Conservation (phyloP, 495 filamentous ascomycete species). For the Neurospora intermedia region DNA sequence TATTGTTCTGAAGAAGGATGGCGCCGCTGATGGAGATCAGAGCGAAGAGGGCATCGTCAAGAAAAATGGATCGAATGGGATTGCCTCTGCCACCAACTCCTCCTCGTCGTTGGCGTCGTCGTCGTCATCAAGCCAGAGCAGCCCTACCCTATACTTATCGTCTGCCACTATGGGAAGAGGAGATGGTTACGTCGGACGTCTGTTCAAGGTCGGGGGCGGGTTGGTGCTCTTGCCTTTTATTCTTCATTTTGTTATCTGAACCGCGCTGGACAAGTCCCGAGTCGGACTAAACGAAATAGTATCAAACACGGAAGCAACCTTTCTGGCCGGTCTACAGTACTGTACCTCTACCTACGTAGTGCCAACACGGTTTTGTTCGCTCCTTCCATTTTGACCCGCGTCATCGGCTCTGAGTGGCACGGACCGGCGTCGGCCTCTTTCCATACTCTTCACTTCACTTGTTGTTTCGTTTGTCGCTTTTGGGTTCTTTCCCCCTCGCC, state of each 20-base stretch:
- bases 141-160: background rate
- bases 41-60: background rate
- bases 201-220: background rate
- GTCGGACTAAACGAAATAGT: background rate
- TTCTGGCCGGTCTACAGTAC: background rate
- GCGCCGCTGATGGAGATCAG: background rate
- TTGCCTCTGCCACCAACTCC: background rate
- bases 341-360: background rate
- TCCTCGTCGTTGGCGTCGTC: background rate
- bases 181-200: background rate
- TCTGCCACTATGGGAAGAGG: background rate
- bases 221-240: background rate
- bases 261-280: background rate
- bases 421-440: background rate
- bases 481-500: background rate
- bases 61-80: background rate
- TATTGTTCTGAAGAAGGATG: constrained; percentile 30
- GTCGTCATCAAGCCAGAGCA: background rate
- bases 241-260: background rate
- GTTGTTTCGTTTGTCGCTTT: background rate
- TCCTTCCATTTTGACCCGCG: background rate
- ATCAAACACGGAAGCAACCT: background rate
- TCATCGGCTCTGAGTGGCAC: background rate
- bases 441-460: background rate
- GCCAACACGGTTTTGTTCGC: background rate